A percentile compares a stretch with the other conserved stretches of the same genome.
These are phyloP conservation scores for Annulohypoxylon maeteangense DNA, from an alignment of 495 filamentous ascomycete genomes.

Conservation along the genomic window DNA sequence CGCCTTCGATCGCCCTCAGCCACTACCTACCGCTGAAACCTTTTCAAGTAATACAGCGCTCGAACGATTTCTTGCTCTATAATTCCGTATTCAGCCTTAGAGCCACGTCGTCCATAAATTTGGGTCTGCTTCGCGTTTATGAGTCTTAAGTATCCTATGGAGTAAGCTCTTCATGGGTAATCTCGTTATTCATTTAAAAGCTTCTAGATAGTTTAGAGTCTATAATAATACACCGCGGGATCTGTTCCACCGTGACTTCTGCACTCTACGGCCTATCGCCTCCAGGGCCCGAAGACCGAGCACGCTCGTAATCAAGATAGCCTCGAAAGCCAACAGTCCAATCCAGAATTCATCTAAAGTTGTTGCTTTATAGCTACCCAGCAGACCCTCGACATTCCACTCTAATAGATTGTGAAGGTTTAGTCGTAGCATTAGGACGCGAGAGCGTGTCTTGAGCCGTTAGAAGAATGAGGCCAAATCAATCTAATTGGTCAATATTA, in stretches of 20 bases:
- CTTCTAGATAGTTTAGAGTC: background rate
- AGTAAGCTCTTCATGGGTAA: background rate
- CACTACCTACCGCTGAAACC: no score
- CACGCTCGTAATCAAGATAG: constrained; percentile 53
- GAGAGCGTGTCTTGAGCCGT: background rate
- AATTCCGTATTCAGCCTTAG: no score
- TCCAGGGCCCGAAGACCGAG: constrained; percentile 43
- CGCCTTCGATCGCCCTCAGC: no score
- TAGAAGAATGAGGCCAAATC: background rate
- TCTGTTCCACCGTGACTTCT: constrained; percentile 17
- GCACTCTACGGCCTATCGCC: constrained; percentile 23
- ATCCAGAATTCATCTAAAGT: constrained; percentile 60
- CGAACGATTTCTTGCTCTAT: no score
- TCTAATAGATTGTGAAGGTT: constrained; percentile 11
- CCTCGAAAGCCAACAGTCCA: constrained; percentile 54
- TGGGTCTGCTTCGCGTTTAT: no score
- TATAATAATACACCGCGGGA: background rate
- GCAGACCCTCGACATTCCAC: constrained; percentile 42
- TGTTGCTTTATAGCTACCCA: constrained; percentile 51
- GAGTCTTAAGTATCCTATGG: background rate
- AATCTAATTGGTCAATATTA: constrained; percentile 34
- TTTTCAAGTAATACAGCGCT: no score
- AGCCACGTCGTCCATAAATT: no score
- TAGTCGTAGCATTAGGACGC: constrained; percentile 11
- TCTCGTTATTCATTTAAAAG: background rate